Evolutionary conservation across 192 early-diverging fungal genomes (phyloP), one percentile per base, ranked within the genome.

Genomic region (Linderina pennispora): DNA sequence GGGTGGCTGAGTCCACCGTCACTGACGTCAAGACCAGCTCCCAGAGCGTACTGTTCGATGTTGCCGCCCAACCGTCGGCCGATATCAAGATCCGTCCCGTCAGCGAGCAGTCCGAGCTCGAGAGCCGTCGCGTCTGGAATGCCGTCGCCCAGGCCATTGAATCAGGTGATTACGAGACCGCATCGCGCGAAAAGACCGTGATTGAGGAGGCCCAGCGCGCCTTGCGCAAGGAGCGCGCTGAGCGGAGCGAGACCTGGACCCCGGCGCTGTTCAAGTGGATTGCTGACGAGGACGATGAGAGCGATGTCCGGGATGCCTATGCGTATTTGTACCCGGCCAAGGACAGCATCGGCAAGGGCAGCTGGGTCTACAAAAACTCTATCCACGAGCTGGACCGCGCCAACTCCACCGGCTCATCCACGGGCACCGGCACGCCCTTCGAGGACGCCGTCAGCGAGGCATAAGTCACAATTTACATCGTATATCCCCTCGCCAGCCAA

Each of bases 101-200:
- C n/a, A 54, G 65, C 1, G 67, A 85, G 43, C 82, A 85, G 65
- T 63, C 62, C 16, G 54, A 50, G 25, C 45, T 86, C 11, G 87
- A 89, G 43, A 84, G 82, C 40, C 84, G 81, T 41, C 72, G 65
- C 16, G 62, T 89, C 22, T 89, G 87, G 87, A 41, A 77, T 17
- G 64, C 69, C 50, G 85, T 89, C 11, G 69, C 85, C 1, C 68
- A 81, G 32, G 83, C 87, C 8, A 65, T 89, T 17, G 71, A 60
- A 37, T 59, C 65, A 31, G 81, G 80, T 26, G 81, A 87, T 59
- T 89, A 83, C 49, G 65, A 74, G 4, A 65, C 74, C 1, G 87
- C 87, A 2, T 85, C 85, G 9, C 55, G 55, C 24, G 77, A 84
- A 43, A 89, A 89, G 56, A 69, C 81, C 8, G 57, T 48, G n/a